A percentile compares a stretch with the other conserved stretches of the same genome.
Conservation (phyloP, 139 green algal genomes). For the Monoraphidium neglectum region DNA sequence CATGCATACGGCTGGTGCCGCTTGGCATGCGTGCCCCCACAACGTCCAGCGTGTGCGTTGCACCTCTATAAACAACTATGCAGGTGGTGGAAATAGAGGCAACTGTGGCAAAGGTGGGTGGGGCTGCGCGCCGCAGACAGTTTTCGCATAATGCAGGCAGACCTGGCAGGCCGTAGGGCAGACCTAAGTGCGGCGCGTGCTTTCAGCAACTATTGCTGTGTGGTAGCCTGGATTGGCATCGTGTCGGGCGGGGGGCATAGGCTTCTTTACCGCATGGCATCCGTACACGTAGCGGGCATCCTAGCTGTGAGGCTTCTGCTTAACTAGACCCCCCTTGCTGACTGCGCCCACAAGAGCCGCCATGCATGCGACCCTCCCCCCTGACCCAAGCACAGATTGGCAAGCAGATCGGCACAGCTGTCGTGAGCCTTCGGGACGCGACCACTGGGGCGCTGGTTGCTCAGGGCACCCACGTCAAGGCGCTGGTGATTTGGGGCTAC, state of each 20-base stretch:
- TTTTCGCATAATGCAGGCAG: neutral
- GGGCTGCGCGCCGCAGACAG: neutral
- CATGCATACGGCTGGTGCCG: neutral
- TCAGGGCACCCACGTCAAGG: neutral
- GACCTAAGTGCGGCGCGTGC: neutral
- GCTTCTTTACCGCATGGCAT: neutral
- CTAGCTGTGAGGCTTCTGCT: neutral
- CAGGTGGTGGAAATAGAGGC: conserved; percentile 3
- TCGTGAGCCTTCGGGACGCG: neutral
- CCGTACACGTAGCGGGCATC: neutral
- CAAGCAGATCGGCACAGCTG: conserved; percentile 5
- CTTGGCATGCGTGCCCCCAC: neutral
- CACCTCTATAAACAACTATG: too few species aligned
- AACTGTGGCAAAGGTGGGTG: neutral
- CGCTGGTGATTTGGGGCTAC: neutral
- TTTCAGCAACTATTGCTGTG: neutral
- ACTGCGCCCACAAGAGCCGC: too few species aligned
- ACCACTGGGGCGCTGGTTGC: neutral
- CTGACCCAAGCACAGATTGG: neutral
- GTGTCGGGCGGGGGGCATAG: neutral
- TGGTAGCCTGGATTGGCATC: neutral
- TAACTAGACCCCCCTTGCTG: neutral
- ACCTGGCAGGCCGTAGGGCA: too few species aligned
- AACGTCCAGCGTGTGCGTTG: too few species aligned
- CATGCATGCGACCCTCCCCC: too few species aligned